phyloP scores from a whole-genome alignment of 192 early-diverging fungal species.

The Coemansia sp. region DNA sequence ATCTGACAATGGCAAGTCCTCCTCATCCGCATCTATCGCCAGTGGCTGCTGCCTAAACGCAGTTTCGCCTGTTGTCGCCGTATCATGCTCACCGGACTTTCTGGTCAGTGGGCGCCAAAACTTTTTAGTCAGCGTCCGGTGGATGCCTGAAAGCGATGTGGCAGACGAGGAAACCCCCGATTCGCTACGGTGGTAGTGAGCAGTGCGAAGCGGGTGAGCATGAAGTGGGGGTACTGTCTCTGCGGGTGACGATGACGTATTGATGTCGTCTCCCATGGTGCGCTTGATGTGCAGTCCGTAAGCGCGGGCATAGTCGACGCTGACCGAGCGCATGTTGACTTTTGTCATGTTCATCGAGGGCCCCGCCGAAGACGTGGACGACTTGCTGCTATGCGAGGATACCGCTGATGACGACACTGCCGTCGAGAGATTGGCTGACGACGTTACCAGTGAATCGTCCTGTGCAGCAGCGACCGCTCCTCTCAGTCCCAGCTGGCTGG shows the following conservation, averaged over 20 bases:
- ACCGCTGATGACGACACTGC: conserved; percentile 18
- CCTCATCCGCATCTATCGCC: conserved; percentile 2
- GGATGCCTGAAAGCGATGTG: conserved; percentile 1
- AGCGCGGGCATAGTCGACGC: conserved; percentile 35
- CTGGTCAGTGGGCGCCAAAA: conserved; percentile 25
- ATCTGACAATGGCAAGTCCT: background rate
- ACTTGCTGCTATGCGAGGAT: conserved; percentile 22
- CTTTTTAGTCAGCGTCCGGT: conserved; percentile 22
- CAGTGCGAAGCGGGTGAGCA: background rate
- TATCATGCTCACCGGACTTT: conserved; percentile 2
- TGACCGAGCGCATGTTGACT: conserved; percentile 43
- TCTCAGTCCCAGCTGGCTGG: background rate
- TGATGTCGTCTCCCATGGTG: background rate
- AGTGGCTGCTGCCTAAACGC: conserved; percentile 1
- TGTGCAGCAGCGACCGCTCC: background rate
- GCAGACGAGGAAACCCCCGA: background rate
- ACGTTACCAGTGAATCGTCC: conserved; percentile 4
- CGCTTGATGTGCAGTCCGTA: conserved; percentile 30
- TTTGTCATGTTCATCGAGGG: background rate
- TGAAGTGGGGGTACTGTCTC: background rate
- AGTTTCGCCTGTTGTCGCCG: background rate
- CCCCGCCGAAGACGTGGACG: conserved; percentile 2
- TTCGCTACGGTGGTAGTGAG: background rate
- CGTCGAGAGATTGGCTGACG: conserved; percentile 31
- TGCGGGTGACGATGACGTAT: background rate